Percentiles rank a stretch among this genome's conserved stretches.
Conservation (phyloP, 495 filamentous ascomycete species). For the Clohesyomyces aquaticus region DNA sequence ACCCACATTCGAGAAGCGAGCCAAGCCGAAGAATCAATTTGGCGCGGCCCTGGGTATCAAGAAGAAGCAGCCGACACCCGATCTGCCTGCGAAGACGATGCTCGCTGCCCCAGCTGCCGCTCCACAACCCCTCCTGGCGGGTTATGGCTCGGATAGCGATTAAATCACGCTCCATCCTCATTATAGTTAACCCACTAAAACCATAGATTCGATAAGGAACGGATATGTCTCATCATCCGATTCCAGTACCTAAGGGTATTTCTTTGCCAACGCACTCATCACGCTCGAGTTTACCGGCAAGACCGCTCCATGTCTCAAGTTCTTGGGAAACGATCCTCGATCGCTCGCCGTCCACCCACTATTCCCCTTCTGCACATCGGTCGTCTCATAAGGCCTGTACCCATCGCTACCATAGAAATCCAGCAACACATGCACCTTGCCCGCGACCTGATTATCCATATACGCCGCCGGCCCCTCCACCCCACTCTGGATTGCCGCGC, state of each 20-base stretch:
- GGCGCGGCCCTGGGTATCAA: constrained; percentile 80
- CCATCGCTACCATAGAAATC: constrained; percentile 58
- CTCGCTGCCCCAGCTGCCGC: not conserved
- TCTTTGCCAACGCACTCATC: constrained; percentile 48
- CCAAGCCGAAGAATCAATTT: constrained; percentile 44
- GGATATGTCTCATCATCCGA: constrained; percentile 6
- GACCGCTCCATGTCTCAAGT: constrained; percentile 57
- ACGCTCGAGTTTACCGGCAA: constrained; percentile 51
- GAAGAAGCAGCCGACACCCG: constrained; percentile 77
- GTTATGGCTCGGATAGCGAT: constrained; percentile 25
- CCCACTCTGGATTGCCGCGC: constrained; percentile 50
- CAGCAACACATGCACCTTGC: constrained; percentile 53
- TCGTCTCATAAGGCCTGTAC: constrained; percentile 55
- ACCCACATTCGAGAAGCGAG: constrained; percentile 22
- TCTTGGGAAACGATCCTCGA: constrained; percentile 49
- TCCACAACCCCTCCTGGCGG: constrained; percentile 8
- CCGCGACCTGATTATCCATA: constrained; percentile 50
- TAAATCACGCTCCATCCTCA: not conserved
- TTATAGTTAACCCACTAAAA: no score
- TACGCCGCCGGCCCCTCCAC: constrained; percentile 57
- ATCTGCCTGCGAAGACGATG: not conserved
- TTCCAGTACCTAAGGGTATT: constrained; percentile 49
- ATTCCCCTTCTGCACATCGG: constrained; percentile 49
- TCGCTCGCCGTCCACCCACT: constrained; percentile 49
- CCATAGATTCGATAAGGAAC: no score